A percentile compares a stretch with the other conserved stretches of the same genome.
Conservation (phyloP, 148 eudicot species). For the Silene conica region DNA sequence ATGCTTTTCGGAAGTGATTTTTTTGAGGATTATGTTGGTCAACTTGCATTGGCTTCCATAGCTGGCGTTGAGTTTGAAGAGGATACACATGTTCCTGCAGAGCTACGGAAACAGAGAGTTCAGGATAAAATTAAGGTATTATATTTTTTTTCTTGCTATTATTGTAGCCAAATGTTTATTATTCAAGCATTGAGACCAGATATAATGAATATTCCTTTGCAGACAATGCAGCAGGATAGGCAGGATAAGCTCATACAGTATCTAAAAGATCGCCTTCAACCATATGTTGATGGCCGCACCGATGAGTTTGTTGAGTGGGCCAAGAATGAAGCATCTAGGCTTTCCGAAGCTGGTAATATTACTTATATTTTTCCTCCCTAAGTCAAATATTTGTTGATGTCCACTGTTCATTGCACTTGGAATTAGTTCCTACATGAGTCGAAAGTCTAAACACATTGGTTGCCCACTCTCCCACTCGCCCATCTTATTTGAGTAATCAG, state of each 20-base stretch:
- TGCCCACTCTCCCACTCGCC: not conserved
- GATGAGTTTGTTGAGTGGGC: constrained; percentile 76
- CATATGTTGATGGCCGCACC: constrained; percentile 59
- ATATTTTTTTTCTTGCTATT: not conserved
- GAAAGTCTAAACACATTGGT: not conserved
- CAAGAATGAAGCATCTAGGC: constrained; percentile 64
- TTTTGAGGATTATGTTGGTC: constrained; percentile 88
- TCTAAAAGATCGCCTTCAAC: constrained; percentile 64
- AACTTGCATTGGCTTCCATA: constrained; percentile 69
- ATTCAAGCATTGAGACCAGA: constrained; percentile 15
- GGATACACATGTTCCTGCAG: constrained; percentile 43
- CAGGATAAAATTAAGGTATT: constrained; percentile 76
- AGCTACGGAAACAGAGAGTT: constrained; percentile 53
- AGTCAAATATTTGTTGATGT: not conserved
- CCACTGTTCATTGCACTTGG: not conserved
- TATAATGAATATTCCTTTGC: constrained; percentile 19
- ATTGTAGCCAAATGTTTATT: constrained; percentile 3
- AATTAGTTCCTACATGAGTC: not conserved
- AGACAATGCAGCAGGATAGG: constrained; percentile 77
- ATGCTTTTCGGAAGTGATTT: constrained; percentile 88
- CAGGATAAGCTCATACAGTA: constrained; percentile 59
- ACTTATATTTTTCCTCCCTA: not conserved
- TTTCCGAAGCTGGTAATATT: constrained; percentile 79
- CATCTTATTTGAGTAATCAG: not conserved
- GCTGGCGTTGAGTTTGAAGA: constrained; percentile 60